Evolutionary conservation across 1,284 basidiomycete species (phyloP), one percentile per base, ranked within the genome.

Genomic region (Ganoderma lucidum): DNA sequence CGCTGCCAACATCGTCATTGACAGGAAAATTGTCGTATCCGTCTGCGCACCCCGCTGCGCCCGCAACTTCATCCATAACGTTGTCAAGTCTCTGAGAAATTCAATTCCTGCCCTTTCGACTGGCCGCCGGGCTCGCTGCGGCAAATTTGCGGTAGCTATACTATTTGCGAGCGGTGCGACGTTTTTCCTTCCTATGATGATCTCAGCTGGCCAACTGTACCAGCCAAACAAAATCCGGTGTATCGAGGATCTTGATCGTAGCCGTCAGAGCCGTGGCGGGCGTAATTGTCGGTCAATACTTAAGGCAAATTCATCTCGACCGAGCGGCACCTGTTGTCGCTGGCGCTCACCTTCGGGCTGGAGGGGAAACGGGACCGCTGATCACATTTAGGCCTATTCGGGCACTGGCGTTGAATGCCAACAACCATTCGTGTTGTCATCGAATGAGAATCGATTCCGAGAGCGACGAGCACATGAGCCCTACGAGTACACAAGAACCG

Each of bases 401-500:
- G 37, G 32, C 35, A 59, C 35, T 35, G 35, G 9, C 9, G 19
- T 23, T 23, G 17, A 3, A 14, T 19, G 45, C 17, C 19, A 15
- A 23, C 51, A 64, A 41, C 23, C 42, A 37, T 32, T 14, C 45
- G 19, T 9, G 35, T 28, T 28, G 48, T 51, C 23, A 48, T 63
- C 62, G 51, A 39, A 55, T 55, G 63, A 56, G 28, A 2, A 32
- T 32, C 63, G 28, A 41, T 37, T 56, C 12, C 28, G 39, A 28
- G 53, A 23, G 4, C 3, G 37, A 61, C 39, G 39, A 59, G 45
- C 30, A 66, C 42, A 30, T 23, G 51, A 65, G 64, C 59, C 51
- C 65, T 17, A 64, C 15, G 68, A 63, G 63, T 42, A 63, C 41
- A 37, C 68, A 56, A 63, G 64, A 61, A 61, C 28, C 39, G 45